phyloP scores from a whole-genome alignment of 345 rosid genomes.

The Laguncularia racemosa region DNA sequence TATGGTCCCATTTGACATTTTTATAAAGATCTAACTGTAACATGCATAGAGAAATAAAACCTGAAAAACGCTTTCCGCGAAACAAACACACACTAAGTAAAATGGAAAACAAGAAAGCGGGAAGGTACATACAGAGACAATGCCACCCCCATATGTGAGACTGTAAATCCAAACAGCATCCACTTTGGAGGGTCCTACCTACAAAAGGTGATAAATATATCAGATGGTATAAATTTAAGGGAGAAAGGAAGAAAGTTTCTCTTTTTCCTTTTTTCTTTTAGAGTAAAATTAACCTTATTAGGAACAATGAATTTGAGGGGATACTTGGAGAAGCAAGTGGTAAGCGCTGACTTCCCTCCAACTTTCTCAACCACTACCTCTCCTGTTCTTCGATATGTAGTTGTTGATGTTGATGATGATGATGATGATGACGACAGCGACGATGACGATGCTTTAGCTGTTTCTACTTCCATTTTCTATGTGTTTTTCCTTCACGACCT shows the following conservation, averaged over 20 bases:
- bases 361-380: slow-evolving; percentile 59
- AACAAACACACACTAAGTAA: neutral
- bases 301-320: slow-evolving; percentile 92
- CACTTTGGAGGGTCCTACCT: slow-evolving; percentile 66
- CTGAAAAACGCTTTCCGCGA: too few species aligned
- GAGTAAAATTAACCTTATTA: slow-evolving; percentile 35
- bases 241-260: too few species aligned
- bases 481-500: too few species aligned
- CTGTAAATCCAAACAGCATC: slow-evolving; percentile 89
- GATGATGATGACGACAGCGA: too few species aligned
- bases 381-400: slow-evolving; percentile 24
- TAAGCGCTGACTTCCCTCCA: slow-evolving; percentile 63
- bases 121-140: slow-evolving; percentile 59
- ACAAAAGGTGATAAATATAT: slow-evolving; percentile 7
- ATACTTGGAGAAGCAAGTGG: slow-evolving; percentile 70
- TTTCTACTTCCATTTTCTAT: too few species aligned
- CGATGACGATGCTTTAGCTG: too few species aligned
- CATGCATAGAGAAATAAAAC: too few species aligned
- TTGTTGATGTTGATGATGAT: too few species aligned
- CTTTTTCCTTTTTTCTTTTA: neutral
- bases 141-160: slow-evolving; percentile 91
- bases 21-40: too few species aligned
- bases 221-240: too few species aligned
- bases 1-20: too few species aligned
- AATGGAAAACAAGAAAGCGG: neutral